Base-by-base conservation (phyloP, 129 eudicot genomes). In the Erigeron canadensis region DNA sequence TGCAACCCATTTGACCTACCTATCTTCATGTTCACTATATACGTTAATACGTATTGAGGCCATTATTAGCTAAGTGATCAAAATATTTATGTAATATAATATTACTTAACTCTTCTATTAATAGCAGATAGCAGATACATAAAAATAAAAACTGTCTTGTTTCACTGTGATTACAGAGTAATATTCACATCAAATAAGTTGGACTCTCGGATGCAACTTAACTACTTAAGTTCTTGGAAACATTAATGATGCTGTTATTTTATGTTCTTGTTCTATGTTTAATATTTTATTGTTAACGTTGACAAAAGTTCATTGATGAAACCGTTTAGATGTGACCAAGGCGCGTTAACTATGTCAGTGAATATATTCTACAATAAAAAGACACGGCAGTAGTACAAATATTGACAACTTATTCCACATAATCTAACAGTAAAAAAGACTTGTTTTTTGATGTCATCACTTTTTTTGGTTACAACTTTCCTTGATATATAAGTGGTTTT, bases 251-350 rank as follows among this genome's bases (percentile, higher is more conserved):
- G 34, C 3, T 28, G 45, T 16, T 22, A 3, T 9, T 65, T 65
- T 65, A 43, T 65, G 40, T 1, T 65, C 28, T 48, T 65, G 70
- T 65, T 65, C 51, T 48, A 34, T 51, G 44, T 37, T 7, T n/a
- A 8, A 43, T 38, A 62, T 28, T 51, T 37, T 51, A 22, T 58
- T 58, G 64, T 34, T 23, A 21, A 22, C 40, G 39, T 58, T 23
- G 23, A 58, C 8, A 56, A 10, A 23, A 58, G 40, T 58, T 58
- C 38, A 28, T 48, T 0, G 63, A 69, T 7, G 47, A 69, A 16
- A 50, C 63, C 48, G 43, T 37, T 13, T 50, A 51, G 3, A 50
- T 51, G 46, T 8, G 34, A 69, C 60, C 47, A 67, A 67, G 71
- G 43, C 41, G 8, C 34, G 34, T 67, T 45, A 47, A 23, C 16